Evolutionary conservation across 805 yeast genomes (phyloP).

Genomic region (Kodamaea kakaduensis): DNA sequence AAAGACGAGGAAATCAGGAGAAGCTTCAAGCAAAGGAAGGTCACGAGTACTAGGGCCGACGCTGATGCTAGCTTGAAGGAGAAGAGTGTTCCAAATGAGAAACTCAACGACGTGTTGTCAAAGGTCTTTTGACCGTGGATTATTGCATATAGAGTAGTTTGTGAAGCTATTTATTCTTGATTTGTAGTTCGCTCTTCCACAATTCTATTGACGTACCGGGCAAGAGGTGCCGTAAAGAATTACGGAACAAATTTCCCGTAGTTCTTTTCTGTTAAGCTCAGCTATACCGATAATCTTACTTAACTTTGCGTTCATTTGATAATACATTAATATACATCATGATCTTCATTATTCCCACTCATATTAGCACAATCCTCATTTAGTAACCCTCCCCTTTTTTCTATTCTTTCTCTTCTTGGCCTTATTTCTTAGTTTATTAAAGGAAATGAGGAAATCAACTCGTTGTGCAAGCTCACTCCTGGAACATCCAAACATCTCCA

Average conservation of each 20-base stretch:
- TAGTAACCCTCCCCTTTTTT: background rate
- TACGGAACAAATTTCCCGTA: too few relatives aligned
- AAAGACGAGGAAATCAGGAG: slow-evolving; percentile 44
- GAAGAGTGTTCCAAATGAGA: slow-evolving; percentile 35
- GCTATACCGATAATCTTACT: too few relatives aligned
- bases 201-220: too few relatives aligned
- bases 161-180: background rate
- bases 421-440: slow-evolving; percentile 4
- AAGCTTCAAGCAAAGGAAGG: slow-evolving; percentile 65
- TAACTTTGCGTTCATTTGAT: too few relatives aligned
- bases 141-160: background rate
- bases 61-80: slow-evolving; percentile 48
- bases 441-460: slow-evolving; percentile 22
- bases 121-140: slow-evolving; percentile 41
- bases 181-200: too few relatives aligned
- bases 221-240: too few relatives aligned
- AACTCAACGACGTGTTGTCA: slow-evolving; percentile 47
- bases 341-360: background rate
- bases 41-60: slow-evolving; percentile 62
- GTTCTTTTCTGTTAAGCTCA: too few relatives aligned
- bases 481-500: slow-evolving; percentile 24
- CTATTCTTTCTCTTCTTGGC: background rate
- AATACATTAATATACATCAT: too few relatives aligned
- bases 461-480: slow-evolving; percentile 30
- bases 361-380: too few relatives aligned